Base-by-base conservation (phyloP, 2,329 filamentous ascomycete species). In the Teratosphaeria gauchensis region DNA sequence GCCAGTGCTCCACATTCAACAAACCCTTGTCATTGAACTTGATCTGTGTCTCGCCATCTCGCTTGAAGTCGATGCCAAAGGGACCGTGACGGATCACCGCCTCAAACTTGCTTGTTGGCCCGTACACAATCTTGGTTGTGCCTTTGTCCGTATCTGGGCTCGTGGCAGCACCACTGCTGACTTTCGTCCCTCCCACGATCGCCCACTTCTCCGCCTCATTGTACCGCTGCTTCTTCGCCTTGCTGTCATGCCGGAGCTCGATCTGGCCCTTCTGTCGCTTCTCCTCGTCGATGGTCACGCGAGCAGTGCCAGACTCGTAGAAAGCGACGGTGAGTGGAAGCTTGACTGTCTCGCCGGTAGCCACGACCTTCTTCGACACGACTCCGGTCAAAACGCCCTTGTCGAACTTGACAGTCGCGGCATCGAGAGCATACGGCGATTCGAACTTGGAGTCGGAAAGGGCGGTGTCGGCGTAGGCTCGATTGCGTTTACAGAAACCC, bases 401-500 rank as follows among this genome's bases (percentile, higher is more conserved):
- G 60, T 87, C 85, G 74, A 96, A 87, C 8, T 82, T 82, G 60
- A 94, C 78, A 1, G 90, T 87, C 32, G 87, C 82, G 56, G 87
- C 76, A 51, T 86, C 79, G 63, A 99, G 80, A 63, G 81, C 80
- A 76, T 97, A 99, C 0, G 92, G 92, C 7, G 90, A 86, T 64
- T 79, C 78, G 88, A 90, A 96, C 8, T 83, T 80, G 61, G 84
- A 85, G 58, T 84, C 76, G 51, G 83, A 77, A 53, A 83, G 76
- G 62, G 86, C 90, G 63, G 83, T 79, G 75, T 97, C 92, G 71
- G 94, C 94, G 72, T 89, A 92, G 46, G 84, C 88, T 72, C 94
- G 86, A 76, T 97, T 97, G 64, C 94, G 89, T 73, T 91, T 94
- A 77, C 94, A 99, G 79, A 99, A 99, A 68, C 94, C 94, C 4